Base-by-base conservation (phyloP, 768 basidiomycete genomes). In the Podaxis pistillaris region DNA sequence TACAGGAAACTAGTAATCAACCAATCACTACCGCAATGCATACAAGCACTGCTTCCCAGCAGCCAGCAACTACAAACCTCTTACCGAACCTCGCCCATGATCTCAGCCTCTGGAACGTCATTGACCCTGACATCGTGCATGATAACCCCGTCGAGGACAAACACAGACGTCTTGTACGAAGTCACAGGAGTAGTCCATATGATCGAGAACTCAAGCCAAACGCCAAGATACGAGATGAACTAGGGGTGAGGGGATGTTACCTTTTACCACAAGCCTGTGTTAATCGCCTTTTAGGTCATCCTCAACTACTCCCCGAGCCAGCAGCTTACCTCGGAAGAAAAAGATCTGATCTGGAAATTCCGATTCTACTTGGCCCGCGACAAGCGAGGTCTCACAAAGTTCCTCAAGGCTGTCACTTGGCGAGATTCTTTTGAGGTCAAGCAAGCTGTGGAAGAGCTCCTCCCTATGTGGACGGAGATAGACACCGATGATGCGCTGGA, bases 81-180 rank as follows among this genome's bases (percentile, higher is more conserved):
- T 75, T 80, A 0, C 73, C 80, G 1, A 75, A 83, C 22, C 83
- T 91, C 60, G 71, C 85, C 0, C 74, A 81, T 1, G 94, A 96
- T 65, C 75, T 85, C 17, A 83, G 87, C 66, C 76, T 98, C 2
- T 98, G 96, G 94, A 84, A 87, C 24, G 83, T 97, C 22, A 81
- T 92, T 41, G 97, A 99, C 68, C 95, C 96, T 2, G 97, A 99
- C 64, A 84, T 93, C 54, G 84, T 83, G 6, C 85, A 93, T 28
- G 96, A 98, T 68, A 99, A 99, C 70, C 96, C 96, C 0, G 95
- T 98, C 0, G 97, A 99, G 69, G 94, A 96, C 70, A 99, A 99
- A 70, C 95, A 98, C 70, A 85, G 97, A 36, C 85, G 95, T 1
- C 81, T 98, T 2, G 92, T 98, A 64, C 89, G 97, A 52, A 96